Conservation (phyloP, 176 grass and related monocot species). For the Miscanthus lutarioriparius region DNA sequence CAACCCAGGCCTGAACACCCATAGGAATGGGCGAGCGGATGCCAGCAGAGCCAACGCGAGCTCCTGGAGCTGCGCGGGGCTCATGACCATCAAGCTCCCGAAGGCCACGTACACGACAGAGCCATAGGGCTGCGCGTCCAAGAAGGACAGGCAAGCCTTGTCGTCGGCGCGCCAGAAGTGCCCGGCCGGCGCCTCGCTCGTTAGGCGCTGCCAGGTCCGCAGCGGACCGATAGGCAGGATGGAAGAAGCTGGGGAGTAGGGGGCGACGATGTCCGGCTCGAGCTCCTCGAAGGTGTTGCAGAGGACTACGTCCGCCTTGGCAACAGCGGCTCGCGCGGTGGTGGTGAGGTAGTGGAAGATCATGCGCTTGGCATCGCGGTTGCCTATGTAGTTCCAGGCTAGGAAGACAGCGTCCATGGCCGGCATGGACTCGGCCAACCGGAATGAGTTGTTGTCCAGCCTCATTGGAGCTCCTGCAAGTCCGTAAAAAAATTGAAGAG, state of each 20-base stretch:
- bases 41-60: conserved; percentile 31
- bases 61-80: conserved; percentile 33
- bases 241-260: neutral
- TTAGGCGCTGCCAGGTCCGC: neutral
- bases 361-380: too few species aligned
- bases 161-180: conserved; percentile 50
- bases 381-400: too few species aligned
- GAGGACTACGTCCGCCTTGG: conserved; percentile 36
- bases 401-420: too few species aligned
- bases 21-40: conserved; percentile 35
- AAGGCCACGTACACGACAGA: conserved; percentile 56
- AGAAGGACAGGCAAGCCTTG: conserved; percentile 32
- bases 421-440: too few species aligned
- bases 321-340: neutral
- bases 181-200: neutral
- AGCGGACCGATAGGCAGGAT: conserved; percentile 44
- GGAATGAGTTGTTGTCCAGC: too few species aligned
- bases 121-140: conserved; percentile 37
- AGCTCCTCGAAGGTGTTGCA: conserved; percentile 48
- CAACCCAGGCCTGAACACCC: conserved; percentile 36
- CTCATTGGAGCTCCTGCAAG: too few species aligned
- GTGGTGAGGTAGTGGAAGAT: too few species aligned
- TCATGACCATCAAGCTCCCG: conserved; percentile 47
- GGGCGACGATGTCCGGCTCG: conserved; percentile 24
- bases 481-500: too few species aligned